Evolutionary conservation across 768 basidiomycete genomes (phyloP), one percentile per base, ranked within the genome.

Genomic region (Macrolepiota fuliginosa): DNA sequence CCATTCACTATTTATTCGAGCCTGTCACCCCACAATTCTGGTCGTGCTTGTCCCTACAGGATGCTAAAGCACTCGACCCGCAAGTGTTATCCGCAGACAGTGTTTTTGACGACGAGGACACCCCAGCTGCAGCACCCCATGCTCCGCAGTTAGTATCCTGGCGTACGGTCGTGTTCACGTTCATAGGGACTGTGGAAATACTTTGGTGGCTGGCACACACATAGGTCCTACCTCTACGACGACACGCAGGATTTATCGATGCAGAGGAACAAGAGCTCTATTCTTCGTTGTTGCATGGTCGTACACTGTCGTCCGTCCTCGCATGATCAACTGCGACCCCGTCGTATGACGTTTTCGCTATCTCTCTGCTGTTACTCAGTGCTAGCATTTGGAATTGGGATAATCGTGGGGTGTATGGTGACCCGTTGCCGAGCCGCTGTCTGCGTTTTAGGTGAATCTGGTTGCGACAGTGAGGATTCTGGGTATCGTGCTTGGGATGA

Each of bases 241-340:
- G 71, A 79, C 22, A 61, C 68, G 0, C 56, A 67, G 24, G 64
- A 66, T 29, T 49, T n/a, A n/a, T n/a, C n/a, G 52, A 45, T 61
- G 59, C 52, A 54, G 17, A 22, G 59, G 59, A 11, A 35, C 32
- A 13, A 32, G 59, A 27, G 59, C 59, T 0, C 73, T 88, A 52
- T 67, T 88, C 29, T 67, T 83, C 24, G 83, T 85, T 0, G 63
- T 74, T 0, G 75, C 84, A 3, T 93, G 92, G 92, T 70, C 89
- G 40, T 92, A 90, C 65, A 84, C 87, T 0, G 72, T 83, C 22
- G 65, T 79, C 22, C 83, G 85, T 50, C 84, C 88, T 1, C 13
- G 67, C 79, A 29, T 74, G 75, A 39, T 84, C 87, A 0, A 74
- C 77, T 4, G 72, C 82, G 0, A 92, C 88, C 0, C 79, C 82